Conservation (phyloP, 1,284 basidiomycete genomes). For the Wallemia ichthyophaga region DNA sequence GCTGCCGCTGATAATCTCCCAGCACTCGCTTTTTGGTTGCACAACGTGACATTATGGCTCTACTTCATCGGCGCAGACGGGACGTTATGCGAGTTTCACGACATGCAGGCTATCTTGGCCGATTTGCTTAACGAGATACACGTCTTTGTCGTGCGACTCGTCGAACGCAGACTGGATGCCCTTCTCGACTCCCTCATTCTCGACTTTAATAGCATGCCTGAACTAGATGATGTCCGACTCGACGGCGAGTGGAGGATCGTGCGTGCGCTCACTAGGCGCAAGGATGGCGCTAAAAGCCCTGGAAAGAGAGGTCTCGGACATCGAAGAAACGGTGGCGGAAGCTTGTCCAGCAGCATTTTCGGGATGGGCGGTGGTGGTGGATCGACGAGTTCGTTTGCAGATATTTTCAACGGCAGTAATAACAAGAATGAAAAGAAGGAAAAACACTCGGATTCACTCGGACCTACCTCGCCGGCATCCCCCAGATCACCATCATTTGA, state of each 20-base stretch:
- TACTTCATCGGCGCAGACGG: not conserved
- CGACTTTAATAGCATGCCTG: not conserved
- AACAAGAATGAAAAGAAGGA: not conserved
- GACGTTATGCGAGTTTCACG: not conserved
- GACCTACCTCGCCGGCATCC: too few relatives aligned
- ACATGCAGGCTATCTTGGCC: not conserved
- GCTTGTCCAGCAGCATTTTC: not conserved
- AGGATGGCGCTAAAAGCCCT: not conserved
- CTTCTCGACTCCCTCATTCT: not conserved
- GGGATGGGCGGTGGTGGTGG: not conserved
- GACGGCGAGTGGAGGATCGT: constrained; percentile 1
- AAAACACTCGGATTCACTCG: too few relatives aligned
- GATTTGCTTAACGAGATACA: not conserved
- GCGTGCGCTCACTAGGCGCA: not conserved
- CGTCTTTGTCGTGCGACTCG: not conserved
- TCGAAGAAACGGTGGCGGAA: not conserved
- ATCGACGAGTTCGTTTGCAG: not conserved
- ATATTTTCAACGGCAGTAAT: not conserved
- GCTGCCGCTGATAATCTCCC: not conserved
- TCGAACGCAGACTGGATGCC: not conserved
- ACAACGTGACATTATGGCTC: not conserved
- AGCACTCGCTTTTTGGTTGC: not conserved
- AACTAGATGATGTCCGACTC: not conserved
- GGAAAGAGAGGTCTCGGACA: not conserved
- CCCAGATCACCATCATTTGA: too few relatives aligned